Conservation (phyloP, 768 basidiomycete species). For the Boletus fagicola region DNA sequence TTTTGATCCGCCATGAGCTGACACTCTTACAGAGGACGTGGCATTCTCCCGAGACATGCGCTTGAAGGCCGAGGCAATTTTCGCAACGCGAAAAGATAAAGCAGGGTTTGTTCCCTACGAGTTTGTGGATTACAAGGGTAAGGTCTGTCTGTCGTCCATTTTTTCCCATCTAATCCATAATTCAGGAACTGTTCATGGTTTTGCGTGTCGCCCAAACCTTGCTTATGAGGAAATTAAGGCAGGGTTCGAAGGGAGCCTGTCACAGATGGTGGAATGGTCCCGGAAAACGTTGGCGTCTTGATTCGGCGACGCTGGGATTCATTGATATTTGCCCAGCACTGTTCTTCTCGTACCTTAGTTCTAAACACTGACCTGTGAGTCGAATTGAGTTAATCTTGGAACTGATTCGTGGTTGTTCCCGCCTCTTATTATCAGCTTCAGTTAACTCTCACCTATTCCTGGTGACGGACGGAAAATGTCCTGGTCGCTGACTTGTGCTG, state of each 20-base stretch:
- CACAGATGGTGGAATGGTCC: conserved; percentile 44
- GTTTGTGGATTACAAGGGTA: conserved; percentile 38
- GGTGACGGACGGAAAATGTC: neutral
- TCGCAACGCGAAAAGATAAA: conserved; percentile 31
- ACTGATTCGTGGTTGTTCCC: neutral
- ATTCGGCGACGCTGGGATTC: neutral
- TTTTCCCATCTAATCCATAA: conserved; percentile 3
- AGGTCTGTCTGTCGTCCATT: neutral
- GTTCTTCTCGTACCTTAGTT: neutral
- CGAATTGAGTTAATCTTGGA: neutral
- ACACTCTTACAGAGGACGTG: conserved; percentile 32
- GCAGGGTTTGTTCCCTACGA: conserved; percentile 33
- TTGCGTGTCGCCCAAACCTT: conserved; percentile 47
- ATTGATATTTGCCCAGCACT: neutral
- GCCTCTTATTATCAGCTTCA: neutral
- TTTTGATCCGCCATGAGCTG: neutral
- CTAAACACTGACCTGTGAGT: neutral
- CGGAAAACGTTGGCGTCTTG: conserved; percentile 32
- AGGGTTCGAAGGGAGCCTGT: conserved; percentile 43
- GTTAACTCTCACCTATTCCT: neutral
- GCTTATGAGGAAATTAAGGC: conserved; percentile 41
- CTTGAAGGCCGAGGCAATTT: conserved; percentile 30
- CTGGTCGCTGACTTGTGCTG: neutral
- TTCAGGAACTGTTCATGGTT: conserved; percentile 47
- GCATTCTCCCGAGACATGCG: conserved; percentile 27